phyloP scores from a whole-genome alignment of 371 early-diverging fungal genomes.

The Parasitella parasitica region DNA sequence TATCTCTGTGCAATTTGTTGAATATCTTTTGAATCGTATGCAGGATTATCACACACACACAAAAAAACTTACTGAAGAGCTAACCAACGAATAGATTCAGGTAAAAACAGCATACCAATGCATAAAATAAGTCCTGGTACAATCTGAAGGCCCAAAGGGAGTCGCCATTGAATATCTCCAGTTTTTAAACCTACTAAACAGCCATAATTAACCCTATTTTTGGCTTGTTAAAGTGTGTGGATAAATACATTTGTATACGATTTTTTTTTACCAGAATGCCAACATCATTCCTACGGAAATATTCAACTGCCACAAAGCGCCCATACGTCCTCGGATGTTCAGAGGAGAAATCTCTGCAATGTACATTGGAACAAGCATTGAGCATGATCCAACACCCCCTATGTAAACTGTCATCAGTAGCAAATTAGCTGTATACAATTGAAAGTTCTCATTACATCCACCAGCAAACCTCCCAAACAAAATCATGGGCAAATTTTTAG shows the following conservation, averaged over 20 bases:
- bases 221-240: neutral
- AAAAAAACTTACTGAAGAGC: constrained; percentile 18
- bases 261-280: constrained; percentile 24
- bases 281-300: constrained; percentile 58
- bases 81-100: constrained; percentile 85
- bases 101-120: constrained; percentile 62
- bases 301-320: constrained; percentile 82
- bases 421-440: neutral
- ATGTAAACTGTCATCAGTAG: neutral
- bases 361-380: constrained; percentile 48
- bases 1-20: constrained; percentile 59
- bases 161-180: constrained; percentile 61
- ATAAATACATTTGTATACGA: neutral
- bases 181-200: constrained; percentile 6
- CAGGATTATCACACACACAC: neutral
- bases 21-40: too few relatives aligned
- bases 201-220: constrained; percentile 11
- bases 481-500: constrained; percentile 57
- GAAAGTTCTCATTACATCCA: constrained; percentile 49
- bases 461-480: constrained; percentile 73
- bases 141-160: constrained; percentile 74
- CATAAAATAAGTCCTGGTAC: constrained; percentile 70
- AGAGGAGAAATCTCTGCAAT: constrained; percentile 76
- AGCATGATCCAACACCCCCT: constrained; percentile 13
- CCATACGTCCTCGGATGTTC: constrained; percentile 76